These are phyloP conservation scores for Calonectria hawksworthii DNA, from an alignment of 2,329 filamentous ascomycete species.

Conservation along the genomic window DNA sequence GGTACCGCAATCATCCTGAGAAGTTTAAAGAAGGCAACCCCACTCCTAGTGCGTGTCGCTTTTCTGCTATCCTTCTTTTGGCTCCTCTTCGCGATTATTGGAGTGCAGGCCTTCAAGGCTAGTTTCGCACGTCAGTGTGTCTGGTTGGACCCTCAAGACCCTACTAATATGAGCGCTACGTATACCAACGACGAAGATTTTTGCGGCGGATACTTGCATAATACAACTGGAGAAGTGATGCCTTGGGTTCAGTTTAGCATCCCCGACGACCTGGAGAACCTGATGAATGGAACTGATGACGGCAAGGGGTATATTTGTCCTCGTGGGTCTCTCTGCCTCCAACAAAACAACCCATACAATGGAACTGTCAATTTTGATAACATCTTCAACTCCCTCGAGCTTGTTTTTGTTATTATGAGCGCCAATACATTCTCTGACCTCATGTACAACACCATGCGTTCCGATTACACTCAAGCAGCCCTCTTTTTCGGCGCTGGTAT, in stretches of 20 bases:
- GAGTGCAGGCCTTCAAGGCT: slow-evolving; percentile 95
- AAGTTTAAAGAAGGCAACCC: slow-evolving; percentile 95
- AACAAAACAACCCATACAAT: slow-evolving; percentile 83
- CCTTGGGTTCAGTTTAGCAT: slow-evolving; percentile 75
- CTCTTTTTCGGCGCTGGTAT: slow-evolving; percentile 82
- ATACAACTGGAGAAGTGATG: slow-evolving; percentile 66
- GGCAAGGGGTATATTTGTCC: slow-evolving; percentile 94
- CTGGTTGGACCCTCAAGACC: slow-evolving; percentile 77
- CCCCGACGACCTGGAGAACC: slow-evolving; percentile 58
- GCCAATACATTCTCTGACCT: slow-evolving; percentile 97
- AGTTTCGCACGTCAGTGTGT: slow-evolving; percentile 84
- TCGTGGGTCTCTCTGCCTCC: slow-evolving; percentile 83
- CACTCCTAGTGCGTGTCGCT: slow-evolving; percentile 90
- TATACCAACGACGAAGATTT: slow-evolving; percentile 80
- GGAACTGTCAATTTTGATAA: slow-evolving; percentile 96
- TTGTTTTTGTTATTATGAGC: slow-evolving; percentile 98
- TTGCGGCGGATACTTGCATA: slow-evolving; percentile 86
- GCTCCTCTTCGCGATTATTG: slow-evolving; percentile 96
- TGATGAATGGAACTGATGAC: slow-evolving; percentile 63
- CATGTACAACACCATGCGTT: slow-evolving; percentile 93
- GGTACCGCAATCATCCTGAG: slow-evolving; percentile 95
- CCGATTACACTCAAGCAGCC: slow-evolving; percentile 89
- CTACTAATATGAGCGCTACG: slow-evolving; percentile 65
- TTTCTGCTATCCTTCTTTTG: slow-evolving; percentile 98
- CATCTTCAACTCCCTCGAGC: slow-evolving; percentile 89